A percentile compares a stretch with the other conserved stretches of the same genome.
phyloP scores from a whole-genome alignment of 129 eudicot genomes.

The Rutidosis leptorrhynchoides region DNA sequence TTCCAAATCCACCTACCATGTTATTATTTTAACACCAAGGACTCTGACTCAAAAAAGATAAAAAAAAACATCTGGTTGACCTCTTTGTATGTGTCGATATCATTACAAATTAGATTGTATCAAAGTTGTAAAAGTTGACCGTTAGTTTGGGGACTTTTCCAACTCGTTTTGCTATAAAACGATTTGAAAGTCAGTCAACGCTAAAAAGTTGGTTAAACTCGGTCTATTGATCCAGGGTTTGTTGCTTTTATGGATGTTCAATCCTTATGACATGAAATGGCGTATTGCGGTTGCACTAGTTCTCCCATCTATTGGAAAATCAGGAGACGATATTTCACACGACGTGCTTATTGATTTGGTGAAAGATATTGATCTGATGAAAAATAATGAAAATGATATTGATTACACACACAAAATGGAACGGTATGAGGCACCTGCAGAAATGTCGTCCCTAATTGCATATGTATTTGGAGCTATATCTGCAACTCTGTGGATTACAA shows the following conservation, averaged over 20 bases:
- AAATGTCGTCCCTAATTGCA: constrained; percentile 14
- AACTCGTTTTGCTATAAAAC: too few relatives aligned
- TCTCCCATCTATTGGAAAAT: constrained; percentile 28
- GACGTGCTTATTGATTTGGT: constrained; percentile 18
- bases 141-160: too few relatives aligned
- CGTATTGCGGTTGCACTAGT: constrained; percentile 13
- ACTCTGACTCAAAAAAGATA: too few relatives aligned
- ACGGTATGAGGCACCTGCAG: constrained; percentile 16
- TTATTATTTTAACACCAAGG: too few relatives aligned
- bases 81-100: too few relatives aligned
- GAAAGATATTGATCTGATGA: constrained; percentile 13
- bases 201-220: too few relatives aligned
- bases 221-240: constrained; percentile 16
- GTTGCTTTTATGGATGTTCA: constrained; percentile 23
- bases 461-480: background rate
- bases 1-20: too few relatives aligned
- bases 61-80: too few relatives aligned
- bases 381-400: too few relatives aligned
- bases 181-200: too few relatives aligned
- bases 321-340: constrained; percentile 9
- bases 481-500: constrained; percentile 22
- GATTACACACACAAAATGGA: background rate
- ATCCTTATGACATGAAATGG: constrained; percentile 29
- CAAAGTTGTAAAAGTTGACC: too few relatives aligned
- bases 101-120: too few relatives aligned